Conservation (phyloP, 208 protist species). For the Chromosphaera perkinsii region DNA sequence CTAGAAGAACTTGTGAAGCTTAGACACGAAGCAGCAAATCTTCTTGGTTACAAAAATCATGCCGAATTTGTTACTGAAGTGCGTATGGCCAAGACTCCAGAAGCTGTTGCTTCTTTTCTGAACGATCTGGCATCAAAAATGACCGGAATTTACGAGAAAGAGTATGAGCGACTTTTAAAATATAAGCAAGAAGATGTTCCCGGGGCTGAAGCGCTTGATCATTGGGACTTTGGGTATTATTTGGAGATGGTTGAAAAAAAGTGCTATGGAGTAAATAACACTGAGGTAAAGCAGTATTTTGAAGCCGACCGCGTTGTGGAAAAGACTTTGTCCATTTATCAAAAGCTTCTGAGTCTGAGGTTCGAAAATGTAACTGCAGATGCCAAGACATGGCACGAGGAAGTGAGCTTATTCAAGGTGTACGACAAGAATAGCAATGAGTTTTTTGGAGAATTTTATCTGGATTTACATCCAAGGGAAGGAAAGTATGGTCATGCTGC, state of each 20-base stretch:
- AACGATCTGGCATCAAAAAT: slow-evolving; percentile 37
- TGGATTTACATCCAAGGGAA: slow-evolving; percentile 49
- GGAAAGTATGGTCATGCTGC: slow-evolving; percentile 44
- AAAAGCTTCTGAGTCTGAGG: slow-evolving; percentile 40
- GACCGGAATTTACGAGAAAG: neutral
- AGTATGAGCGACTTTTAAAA: slow-evolving; percentile 29
- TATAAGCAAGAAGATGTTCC: no score
- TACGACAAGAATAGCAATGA: slow-evolving; percentile 7
- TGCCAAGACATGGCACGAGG: slow-evolving; percentile 40
- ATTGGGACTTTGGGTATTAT: slow-evolving; percentile 49
- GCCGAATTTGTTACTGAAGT: slow-evolving; percentile 38
- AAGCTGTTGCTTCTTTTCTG: slow-evolving; percentile 31
- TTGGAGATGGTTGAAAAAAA: slow-evolving; percentile 23
- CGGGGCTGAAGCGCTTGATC: slow-evolving; percentile 44
- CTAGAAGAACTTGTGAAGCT: slow-evolving; percentile 31
- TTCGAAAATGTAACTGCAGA: slow-evolving; percentile 1
- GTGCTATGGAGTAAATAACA: slow-evolving; percentile 45
- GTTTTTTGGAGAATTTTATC: slow-evolving; percentile 54
- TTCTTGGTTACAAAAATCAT: slow-evolving; percentile 27
- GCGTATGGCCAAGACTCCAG: slow-evolving; percentile 39
- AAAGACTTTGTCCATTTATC: no score
- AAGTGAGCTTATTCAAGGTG: slow-evolving; percentile 41
- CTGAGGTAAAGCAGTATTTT: slow-evolving; percentile 36
- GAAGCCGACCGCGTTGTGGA: no score
- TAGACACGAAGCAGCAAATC: slow-evolving; percentile 29